Base-by-base conservation (phyloP, 2,329 filamentous ascomycete species). In the Diaporthe eres region DNA sequence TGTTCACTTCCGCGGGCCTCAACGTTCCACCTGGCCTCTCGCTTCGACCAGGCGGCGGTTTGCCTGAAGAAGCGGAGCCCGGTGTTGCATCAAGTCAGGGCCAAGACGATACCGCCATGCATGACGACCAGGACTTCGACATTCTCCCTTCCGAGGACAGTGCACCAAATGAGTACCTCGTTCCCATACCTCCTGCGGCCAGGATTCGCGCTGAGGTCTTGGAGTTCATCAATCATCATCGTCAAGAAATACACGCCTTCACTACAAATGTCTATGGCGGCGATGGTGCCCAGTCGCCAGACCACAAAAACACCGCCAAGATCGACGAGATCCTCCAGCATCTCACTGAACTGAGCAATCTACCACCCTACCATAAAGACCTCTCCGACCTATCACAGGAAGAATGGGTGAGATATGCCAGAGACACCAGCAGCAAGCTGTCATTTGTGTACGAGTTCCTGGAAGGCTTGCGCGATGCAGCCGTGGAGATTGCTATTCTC, bases 371-470 rank as follows among this genome's bases (percentile, higher is more conserved):
- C 49, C 82, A 88, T 53, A 82, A 88, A 34, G 86, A 86, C n/a
- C 83, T 88, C 10, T 80, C 82, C 3, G 79, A 86, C 17, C 82
- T 90, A 74, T 81, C 85, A 3, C 79, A 85, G 10, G 80, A 81
- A 5, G 85, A 87, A 31, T 83, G 86, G 72, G 87, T 87, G 78
- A 91, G 88, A 79, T 89, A 91, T 77, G 86, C 88, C 2, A 86
- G 88, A 74, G 88, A 88, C 71, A 88, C 89, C 13, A 92, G 91
- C 81, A 84, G 89, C 73, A 93, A 93, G 78, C 91, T 90, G 78
- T 87, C 86, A 44, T 93, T 93, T 78, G 79, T 92, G 8, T 88
- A 86, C 60, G 90, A 92, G 77, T 83, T 93, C 4, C 80, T 92
- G 42, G 83, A 87, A 28, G 79, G 82, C 12, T 80, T 92, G 15